Conservation (phyloP, 1,139 yeast genomes). For the Geotrichum australiense region DNA sequence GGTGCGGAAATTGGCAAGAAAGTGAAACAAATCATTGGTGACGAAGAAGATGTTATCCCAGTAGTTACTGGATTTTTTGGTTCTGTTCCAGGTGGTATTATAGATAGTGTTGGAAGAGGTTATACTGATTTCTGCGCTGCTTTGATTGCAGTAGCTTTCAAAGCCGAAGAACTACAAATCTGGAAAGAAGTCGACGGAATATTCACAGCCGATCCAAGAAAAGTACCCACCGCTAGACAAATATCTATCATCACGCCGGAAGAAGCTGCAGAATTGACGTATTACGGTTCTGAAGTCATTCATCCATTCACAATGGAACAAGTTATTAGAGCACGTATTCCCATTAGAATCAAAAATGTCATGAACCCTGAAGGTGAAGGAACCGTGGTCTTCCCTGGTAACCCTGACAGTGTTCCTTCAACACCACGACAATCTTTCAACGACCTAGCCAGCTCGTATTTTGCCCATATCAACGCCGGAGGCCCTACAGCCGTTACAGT, state of each 20-base stretch:
- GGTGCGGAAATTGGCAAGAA: slow-evolving; percentile 50
- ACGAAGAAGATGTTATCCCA: slow-evolving; percentile 48
- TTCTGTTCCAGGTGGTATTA: slow-evolving; percentile 84
- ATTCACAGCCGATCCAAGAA: slow-evolving; percentile 96
- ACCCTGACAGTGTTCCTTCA: not conserved
- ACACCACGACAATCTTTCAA: slow-evolving; percentile 1
- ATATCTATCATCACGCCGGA: slow-evolving; percentile 90
- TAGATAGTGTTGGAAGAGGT: slow-evolving; percentile 92
- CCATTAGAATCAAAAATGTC: slow-evolving; percentile 92
- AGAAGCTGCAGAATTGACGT: slow-evolving; percentile 96
- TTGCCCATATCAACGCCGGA: slow-evolving; percentile 50
- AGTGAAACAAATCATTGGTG: slow-evolving; percentile 41
- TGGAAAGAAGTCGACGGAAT: slow-evolving; percentile 99
- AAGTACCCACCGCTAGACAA: slow-evolving; percentile 83
- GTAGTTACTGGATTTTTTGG: slow-evolving; percentile 96
- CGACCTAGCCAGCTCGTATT: not conserved
- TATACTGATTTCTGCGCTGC: slow-evolving; percentile 98
- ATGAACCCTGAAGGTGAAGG: slow-evolving; percentile 88
- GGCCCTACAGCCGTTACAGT: slow-evolving; percentile 97
- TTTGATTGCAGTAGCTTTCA: slow-evolving; percentile 82
- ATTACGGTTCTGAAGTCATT: slow-evolving; percentile 95
- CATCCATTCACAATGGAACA: slow-evolving; percentile 99
- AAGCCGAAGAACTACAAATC: slow-evolving; percentile 89
- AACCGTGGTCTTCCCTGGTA: slow-evolving; percentile 85
- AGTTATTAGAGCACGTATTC: slow-evolving; percentile 91